Base-by-base conservation (phyloP, 208 protist species). In the Trypanosoma boissoni region DNA sequence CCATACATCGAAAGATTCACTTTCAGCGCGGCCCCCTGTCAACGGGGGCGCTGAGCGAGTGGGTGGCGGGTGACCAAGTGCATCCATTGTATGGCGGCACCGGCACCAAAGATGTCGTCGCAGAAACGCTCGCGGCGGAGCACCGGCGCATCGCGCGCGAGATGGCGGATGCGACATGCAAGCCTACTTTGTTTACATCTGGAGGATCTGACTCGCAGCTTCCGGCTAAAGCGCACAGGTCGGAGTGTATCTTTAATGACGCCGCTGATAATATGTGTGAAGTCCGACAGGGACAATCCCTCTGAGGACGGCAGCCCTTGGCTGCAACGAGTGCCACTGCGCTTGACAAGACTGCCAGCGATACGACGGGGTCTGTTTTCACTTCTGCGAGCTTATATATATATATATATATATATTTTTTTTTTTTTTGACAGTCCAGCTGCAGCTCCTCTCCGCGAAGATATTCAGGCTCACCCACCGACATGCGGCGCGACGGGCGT, bases 1-100 rank as follows among this genome's bases (percentile, higher is more conserved):
- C 80, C 18, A 76, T 92, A 59, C 83, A 91, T 71, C 68, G 83
- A 28, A 94, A 94, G 80, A 73, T 94, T 31, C 71, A 75, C 16
- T 91, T 94, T 28, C 73, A 76, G 48, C 84, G 72, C 54, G 59
- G 59, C 2, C 23, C 75, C 3, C 80, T 81, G 21, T 76, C 59
- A 18, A 48, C 77, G 2, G 53, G 82, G 21, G 46, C 52, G 0
- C 64, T 94, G 26, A 34, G 43, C 27, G 60, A 63, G 10, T 91
- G 81, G 55, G 72, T 91, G 27, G 26, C 21, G 0, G 58, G 67
- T 1, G 72, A 91, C 14, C 56, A 89, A 27, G 64, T 94, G 10
- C 81, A 76, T 20, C 76, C 75, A 0, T 62, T 49, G 26, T 78
- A 72, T 10, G 78, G 82, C 28, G 82, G 86, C 29, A 75, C 55